These are phyloP conservation scores for Amylocystis lapponica DNA, from an alignment of 768 basidiomycete species.

Conservation along the genomic window DNA sequence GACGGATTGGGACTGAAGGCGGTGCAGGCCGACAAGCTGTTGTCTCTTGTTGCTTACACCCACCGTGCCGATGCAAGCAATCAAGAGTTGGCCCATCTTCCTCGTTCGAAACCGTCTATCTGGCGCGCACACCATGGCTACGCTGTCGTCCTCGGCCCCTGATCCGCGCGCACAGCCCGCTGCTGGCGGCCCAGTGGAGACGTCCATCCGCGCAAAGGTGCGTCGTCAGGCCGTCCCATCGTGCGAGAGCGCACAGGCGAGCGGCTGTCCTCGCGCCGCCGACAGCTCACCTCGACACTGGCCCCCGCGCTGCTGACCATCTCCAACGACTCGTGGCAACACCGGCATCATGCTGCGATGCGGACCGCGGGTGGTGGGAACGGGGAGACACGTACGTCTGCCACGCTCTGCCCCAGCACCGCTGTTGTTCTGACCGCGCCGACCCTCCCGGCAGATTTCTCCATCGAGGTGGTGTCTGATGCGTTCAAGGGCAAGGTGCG, in stretches of 20 bases:
- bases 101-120: background rate
- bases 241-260: background rate
- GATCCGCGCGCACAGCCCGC: background rate
- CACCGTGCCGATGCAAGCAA: conserved; percentile 1
- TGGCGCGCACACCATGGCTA: background rate
- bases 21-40: background rate
- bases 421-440: background rate
- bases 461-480: conserved; percentile 67
- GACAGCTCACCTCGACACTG: conserved; percentile 56
- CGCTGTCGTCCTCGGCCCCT: background rate
- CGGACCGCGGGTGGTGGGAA: conserved; percentile 56
- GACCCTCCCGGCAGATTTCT: conserved; percentile 52
- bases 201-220: conserved; percentile 58
- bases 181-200: conserved; percentile 43
- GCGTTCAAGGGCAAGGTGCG: conserved; percentile 69
- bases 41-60: background rate
- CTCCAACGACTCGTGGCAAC: conserved; percentile 79
- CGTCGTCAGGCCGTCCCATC: conserved; percentile 10
- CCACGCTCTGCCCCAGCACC: no score
- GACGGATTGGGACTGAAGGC: no score
- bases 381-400: conserved; percentile 75
- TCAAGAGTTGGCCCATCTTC: background rate
- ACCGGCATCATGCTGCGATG: conserved; percentile 83
- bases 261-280: background rate
- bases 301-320: conserved; percentile 60